Conservation (phyloP, 2,329 filamentous ascomycete genomes). For the Botrytis cinerea region DNA sequence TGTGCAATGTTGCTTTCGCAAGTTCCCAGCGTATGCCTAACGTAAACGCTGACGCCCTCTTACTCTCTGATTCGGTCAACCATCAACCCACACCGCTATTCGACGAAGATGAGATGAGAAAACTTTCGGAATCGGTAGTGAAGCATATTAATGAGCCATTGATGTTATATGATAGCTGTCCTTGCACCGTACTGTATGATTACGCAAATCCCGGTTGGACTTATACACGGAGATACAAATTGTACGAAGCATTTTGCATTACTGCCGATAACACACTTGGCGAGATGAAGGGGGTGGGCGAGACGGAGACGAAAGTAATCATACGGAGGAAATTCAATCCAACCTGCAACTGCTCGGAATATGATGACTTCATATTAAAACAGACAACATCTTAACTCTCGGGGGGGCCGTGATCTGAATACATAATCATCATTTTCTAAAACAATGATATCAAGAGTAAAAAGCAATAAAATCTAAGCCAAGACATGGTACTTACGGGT, state of each 20-base stretch:
- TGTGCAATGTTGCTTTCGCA: conserved; percentile 23
- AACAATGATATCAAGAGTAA: background rate
- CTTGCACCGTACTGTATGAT: conserved; percentile 8
- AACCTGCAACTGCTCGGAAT: conserved; percentile 1
- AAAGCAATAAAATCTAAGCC: conserved; percentile 17
- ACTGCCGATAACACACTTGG: conserved; percentile 1
- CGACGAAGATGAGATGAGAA: conserved; percentile 16
- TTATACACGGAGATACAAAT: background rate
- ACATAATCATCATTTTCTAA: conserved; percentile 3
- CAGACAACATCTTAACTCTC: background rate
- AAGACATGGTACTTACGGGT: conserved; percentile 6
- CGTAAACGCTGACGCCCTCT: conserved; percentile 20
- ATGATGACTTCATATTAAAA: conserved; percentile 12
- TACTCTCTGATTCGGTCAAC: conserved; percentile 16
- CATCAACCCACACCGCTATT: conserved; percentile 20
- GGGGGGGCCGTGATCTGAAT: conserved; percentile 2
- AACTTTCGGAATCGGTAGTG: background rate
- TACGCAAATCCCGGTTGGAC: background rate
- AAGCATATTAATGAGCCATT: conserved; percentile 7
- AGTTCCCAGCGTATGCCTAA: conserved; percentile 21
- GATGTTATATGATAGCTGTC: conserved; percentile 5
- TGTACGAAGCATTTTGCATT: background rate
- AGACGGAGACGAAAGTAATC: background rate
- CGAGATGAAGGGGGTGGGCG: conserved; percentile 15
- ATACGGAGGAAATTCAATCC: background rate